Base-by-base conservation (phyloP, 2,329 filamentous ascomycete species). In the Septoria petroselini region DNA sequence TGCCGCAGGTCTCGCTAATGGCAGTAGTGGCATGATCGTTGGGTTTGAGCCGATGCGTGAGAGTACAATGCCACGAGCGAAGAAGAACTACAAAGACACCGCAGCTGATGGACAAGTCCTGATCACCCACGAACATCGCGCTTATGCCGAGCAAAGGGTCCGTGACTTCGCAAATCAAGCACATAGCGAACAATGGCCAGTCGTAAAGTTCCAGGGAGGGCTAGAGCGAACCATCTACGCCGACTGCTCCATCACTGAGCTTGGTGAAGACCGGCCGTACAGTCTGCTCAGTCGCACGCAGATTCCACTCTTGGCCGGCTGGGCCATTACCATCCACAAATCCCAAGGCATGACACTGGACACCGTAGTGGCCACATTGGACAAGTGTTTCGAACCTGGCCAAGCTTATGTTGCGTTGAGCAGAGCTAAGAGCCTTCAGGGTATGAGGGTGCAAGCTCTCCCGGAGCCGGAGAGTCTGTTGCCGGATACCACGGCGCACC, bases 251-350 rank as follows among this genome's bases (percentile, higher is more conserved):
- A 64, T 77, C 18, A 71, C 68, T n/a, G 67, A 76, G 40, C 54
- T 78, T 0, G 78, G 77, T 1, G 66, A 73, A 33, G 62, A 67
- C 2, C 15, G 62, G 41, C 76, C 77, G 0, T 76, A 75, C 54
- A 75, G 71, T 29, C 57, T 76, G 1, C 61, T 83, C 0, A 70
- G 71, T 1, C 71, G 82, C n/a, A 81, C 80, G 0, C 82, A 85
- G 59, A 73, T 85, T 4, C 83, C 82, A 0, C 70, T 85, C 0
- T 66, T 74, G 1, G 70, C 80, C 0, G 82, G 76, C 0, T 85
- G 81, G 78, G 82, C 82, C 0, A 74, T 84, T 56, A 84, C 76
- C 0, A 76, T 83, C 2, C 82, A 85, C 62, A 84, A 82, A 62
- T 74, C 73, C 2, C 79, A 84, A 66, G 80, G 81, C 3, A 77